A percentile compares a stretch with the other conserved stretches of the same genome.
Evolutionary conservation across 768 basidiomycete genomes (phyloP).

Genomic region (Mycena galericulata): DNA sequence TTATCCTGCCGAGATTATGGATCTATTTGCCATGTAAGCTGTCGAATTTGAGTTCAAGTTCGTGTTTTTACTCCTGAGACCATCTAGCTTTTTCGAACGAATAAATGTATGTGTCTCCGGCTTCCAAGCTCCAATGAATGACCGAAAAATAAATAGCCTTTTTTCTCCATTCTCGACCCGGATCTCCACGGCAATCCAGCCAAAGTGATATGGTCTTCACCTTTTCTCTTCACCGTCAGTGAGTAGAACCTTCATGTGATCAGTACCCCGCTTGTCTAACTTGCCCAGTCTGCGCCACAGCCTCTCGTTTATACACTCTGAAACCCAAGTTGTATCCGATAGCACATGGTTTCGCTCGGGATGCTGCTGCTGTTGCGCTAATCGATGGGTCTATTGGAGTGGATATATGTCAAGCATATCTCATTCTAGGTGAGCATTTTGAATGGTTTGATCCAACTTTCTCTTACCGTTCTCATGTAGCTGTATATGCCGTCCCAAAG

Average conservation of each 20-base stretch:
- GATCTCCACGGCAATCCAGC: conserved; percentile 63
- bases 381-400: conserved; percentile 73
- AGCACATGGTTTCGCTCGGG: conserved; percentile 72
- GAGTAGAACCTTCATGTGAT: conserved; percentile 40
- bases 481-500: conserved; percentile 71
- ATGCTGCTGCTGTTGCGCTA: conserved; percentile 69
- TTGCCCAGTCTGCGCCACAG: conserved; percentile 72
- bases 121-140: conserved; percentile 2
- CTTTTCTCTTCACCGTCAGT: conserved; percentile 74
- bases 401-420: conserved; percentile 85
- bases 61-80: background rate
- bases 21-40: conserved; percentile 65
- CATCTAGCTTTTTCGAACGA: conserved; percentile 61
- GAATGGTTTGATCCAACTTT: too few species aligned
- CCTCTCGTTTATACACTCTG: conserved; percentile 71
- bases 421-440: conserved; percentile 54
- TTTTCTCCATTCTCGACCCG: conserved; percentile 68
- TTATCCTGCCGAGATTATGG: conserved; percentile 62
- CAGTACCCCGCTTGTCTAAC: background rate
- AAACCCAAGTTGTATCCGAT: conserved; percentile 67
- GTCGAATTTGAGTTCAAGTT: background rate
- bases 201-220: conserved; percentile 63
- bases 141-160: conserved; percentile 57
- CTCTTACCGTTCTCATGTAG: conserved; percentile 31
- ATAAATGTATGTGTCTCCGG: conserved; percentile 57